phyloP scores from a whole-genome alignment of 73 alveolate species.

The Paramecium pentaurelia region DNA sequence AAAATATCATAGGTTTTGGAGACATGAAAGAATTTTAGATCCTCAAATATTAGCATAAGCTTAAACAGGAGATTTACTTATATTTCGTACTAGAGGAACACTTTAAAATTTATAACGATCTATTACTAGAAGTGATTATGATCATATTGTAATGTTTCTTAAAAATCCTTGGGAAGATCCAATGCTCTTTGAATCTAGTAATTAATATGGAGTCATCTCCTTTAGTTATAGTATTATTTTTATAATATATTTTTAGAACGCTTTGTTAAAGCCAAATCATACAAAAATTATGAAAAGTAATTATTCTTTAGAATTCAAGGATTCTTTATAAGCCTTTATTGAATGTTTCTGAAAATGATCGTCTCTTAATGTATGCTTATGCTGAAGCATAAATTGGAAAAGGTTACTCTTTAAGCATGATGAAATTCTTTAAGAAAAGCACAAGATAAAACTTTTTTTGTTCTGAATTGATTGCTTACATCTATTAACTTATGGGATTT shows the following conservation, averaged over 20 bases:
- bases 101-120: not conserved
- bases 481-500: not conserved
- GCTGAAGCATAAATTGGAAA: conserved; percentile 7
- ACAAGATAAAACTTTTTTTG: conserved; percentile 38
- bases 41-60: not conserved
- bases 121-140: conserved; percentile 34
- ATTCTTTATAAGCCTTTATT: not conserved
- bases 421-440: conserved; percentile 29
- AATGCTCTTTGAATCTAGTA: conserved; percentile 16
- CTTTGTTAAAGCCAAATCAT: not conserved
- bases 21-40: conserved; percentile 36
- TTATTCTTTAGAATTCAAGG: not conserved
- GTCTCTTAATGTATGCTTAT: not conserved
- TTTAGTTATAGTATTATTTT: not conserved
- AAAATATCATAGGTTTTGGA: conserved; percentile 34
- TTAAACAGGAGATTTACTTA: conserved; percentile 21
- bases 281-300: conserved; percentile 34
- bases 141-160: conserved; percentile 36
- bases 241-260: not conserved
- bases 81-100: conserved; percentile 3
- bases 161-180: not conserved
- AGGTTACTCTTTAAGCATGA: conserved; percentile 21
- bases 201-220: conserved; percentile 17
- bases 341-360: not conserved
- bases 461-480: conserved; percentile 39